phyloP scores from a whole-genome alignment of 2,329 filamentous ascomycete species.

The Phyllosticta citriasiana region DNA sequence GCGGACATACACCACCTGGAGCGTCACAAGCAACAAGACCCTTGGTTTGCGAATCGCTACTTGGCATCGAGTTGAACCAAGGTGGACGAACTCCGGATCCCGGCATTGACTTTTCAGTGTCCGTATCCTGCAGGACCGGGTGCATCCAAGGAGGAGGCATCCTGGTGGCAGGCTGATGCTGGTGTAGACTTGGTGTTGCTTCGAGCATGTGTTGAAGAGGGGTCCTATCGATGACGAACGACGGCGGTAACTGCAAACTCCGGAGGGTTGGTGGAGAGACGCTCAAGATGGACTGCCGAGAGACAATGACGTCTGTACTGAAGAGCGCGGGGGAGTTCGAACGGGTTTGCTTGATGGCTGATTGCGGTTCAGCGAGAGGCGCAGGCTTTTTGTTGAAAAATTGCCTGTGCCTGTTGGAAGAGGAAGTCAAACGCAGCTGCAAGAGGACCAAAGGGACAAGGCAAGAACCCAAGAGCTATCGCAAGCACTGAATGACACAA shows the following conservation, averaged over 20 bases:
- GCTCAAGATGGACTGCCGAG: neutral
- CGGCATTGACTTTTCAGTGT: neutral
- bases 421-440: neutral
- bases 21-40: neutral
- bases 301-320: neutral
- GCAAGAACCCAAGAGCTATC: neutral
- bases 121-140: constrained; percentile 1
- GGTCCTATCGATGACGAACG: neutral
- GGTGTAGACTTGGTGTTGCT: neutral
- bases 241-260: neutral
- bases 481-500: neutral
- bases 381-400: neutral
- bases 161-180: neutral
- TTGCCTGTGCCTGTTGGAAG: neutral
- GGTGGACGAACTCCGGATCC: neutral
- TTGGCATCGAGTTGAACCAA: constrained; percentile 3
- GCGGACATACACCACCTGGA: neutral
- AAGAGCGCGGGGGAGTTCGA: neutral
- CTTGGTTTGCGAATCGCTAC: constrained; percentile 1
- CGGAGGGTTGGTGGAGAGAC: neutral
- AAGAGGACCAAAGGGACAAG: neutral
- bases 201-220: neutral
- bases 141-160: constrained; percentile 9
- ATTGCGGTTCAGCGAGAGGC: neutral
- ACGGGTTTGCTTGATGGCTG: neutral